Conservation (phyloP, 495 filamentous ascomycete genomes). For the Neurospora sp. region DNA sequence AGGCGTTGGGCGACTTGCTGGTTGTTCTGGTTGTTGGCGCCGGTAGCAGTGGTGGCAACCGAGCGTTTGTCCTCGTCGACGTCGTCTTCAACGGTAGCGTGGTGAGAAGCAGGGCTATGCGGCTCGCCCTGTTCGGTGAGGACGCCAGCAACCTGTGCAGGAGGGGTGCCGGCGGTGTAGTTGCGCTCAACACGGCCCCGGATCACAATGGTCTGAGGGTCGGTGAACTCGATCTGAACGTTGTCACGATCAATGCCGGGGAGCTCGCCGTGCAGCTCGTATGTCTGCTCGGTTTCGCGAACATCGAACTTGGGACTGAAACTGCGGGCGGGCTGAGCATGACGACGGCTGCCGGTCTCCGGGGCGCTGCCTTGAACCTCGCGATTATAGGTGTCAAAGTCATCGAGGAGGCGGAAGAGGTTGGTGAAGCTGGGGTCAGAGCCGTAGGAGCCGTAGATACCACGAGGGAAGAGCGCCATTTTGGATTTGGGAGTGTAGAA, state of each 20-base stretch:
- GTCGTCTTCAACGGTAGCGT: conserved; percentile 23
- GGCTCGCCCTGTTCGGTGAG: conserved; percentile 7
- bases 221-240: conserved; percentile 75
- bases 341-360: conserved; percentile 15
- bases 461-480: conserved; percentile 59
- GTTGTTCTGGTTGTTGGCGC: conserved; percentile 16
- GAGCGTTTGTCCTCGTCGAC: conserved; percentile 6
- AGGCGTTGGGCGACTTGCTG: conserved; percentile 6
- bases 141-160: conserved; percentile 12
- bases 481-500: conserved; percentile 12
- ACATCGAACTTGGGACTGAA: conserved; percentile 59
- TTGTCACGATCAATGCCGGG: conserved; percentile 73
- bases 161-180: conserved; percentile 33
- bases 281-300: conserved; percentile 53
- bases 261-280: conserved; percentile 80
- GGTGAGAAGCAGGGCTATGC: conserved; percentile 30
- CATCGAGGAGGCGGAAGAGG: conserved; percentile 68
- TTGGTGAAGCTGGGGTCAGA: conserved; percentile 46
- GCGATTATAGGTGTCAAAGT: conserved; percentile 51
- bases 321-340: conserved; percentile 16
- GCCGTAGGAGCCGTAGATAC: conserved; percentile 35
- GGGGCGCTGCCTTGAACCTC: conserved; percentile 12
- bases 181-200: conserved; percentile 55
- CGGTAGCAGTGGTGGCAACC: conserved; percentile 3
- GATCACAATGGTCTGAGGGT: conserved; percentile 65